These are phyloP conservation scores for Lagenidium giganteum DNA, from an alignment of 352 stramenopile genomes.

Conservation along the genomic window DNA sequence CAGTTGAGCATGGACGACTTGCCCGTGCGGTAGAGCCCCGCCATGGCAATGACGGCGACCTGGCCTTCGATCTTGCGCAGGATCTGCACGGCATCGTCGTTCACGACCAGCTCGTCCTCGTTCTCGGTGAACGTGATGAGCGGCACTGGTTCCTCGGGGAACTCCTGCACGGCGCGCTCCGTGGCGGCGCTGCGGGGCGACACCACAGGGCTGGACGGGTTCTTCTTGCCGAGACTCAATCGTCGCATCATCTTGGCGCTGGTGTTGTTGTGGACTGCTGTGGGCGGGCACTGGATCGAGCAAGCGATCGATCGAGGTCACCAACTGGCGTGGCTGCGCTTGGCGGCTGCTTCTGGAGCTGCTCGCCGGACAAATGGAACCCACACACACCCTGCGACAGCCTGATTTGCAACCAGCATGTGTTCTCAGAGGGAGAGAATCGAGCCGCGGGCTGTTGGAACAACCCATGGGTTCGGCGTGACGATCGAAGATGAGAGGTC, in stretches of 20 bases:
- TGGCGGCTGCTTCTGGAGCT: too few relatives aligned
- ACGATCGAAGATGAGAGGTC: too few relatives aligned
- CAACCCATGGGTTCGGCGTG: too few relatives aligned
- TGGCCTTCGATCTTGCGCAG: slow-evolving; percentile 69
- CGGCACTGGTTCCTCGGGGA: slow-evolving; percentile 73
- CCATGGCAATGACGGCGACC: slow-evolving; percentile 78
- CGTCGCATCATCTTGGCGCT: slow-evolving; percentile 7
- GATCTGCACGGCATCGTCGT: slow-evolving; percentile 65
- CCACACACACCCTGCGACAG: too few relatives aligned
- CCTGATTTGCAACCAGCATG: too few relatives aligned
- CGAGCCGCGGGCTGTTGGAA: too few relatives aligned
- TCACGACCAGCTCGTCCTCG: slow-evolving; percentile 74
- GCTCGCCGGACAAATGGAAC: too few relatives aligned
- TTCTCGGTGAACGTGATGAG: slow-evolving; percentile 85
- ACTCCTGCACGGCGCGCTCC: slow-evolving; percentile 26
- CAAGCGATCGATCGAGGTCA: too few relatives aligned
- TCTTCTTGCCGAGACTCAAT: slow-evolving; percentile 15
- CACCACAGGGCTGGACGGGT: background rate
- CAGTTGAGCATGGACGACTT: slow-evolving; percentile 89
- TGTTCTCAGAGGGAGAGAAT: too few relatives aligned
- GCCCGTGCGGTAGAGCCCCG: slow-evolving; percentile 82
- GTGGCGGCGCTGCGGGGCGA: slow-evolving; percentile 6
- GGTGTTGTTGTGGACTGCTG: too few relatives aligned
- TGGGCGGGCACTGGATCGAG: too few relatives aligned
- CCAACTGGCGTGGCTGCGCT: too few relatives aligned